Percentiles rank a stretch among this genome's conserved stretches.
phyloP scores from a whole-genome alignment of 1,139 yeast species.

The Lodderomyces theae region DNA sequence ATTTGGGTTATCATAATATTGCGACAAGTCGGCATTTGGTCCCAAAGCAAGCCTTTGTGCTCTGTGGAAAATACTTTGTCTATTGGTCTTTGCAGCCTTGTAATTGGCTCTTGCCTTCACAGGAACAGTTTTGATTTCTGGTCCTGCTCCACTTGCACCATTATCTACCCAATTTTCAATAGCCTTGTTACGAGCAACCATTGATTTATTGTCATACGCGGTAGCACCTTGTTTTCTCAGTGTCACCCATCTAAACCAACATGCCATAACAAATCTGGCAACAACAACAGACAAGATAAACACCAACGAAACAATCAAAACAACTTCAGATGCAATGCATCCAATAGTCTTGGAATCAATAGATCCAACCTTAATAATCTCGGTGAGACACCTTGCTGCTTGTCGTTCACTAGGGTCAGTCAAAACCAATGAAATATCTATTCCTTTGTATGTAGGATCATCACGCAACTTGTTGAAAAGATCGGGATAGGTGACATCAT shows the following conservation, averaged over 20 bases:
- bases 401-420: conserved; percentile 67
- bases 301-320: conserved; percentile 73
- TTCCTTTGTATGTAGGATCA: conserved; percentile 61
- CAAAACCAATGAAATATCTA: conserved; percentile 76
- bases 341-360: conserved; percentile 91
- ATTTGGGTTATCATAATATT: conserved; percentile 38
- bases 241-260: conserved; percentile 83
- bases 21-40: conserved; percentile 37
- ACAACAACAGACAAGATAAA: conserved; percentile 80
- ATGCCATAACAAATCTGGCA: conserved; percentile 76
- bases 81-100: conserved; percentile 38
- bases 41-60: conserved; percentile 39
- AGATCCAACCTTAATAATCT: conserved; percentile 82
- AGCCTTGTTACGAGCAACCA: conserved; percentile 52
- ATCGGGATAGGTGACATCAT: conserved; percentile 69
- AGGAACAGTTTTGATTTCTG: conserved; percentile 58
- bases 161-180: conserved; percentile 79
- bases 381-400: conserved; percentile 81
- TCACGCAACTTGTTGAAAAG: conserved; percentile 62
- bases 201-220: conserved; percentile 46
- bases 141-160: conserved; percentile 39
- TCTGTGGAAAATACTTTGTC: conserved; percentile 45
- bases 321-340: conserved; percentile 89
- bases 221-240: conserved; percentile 80
- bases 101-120: conserved; percentile 50